Percentiles rank a stretch among this genome's conserved stretches.
These are phyloP conservation scores for Aspergillus ellipticus DNA, from an alignment of 495 filamentous ascomycete genomes.

Conservation along the genomic window DNA sequence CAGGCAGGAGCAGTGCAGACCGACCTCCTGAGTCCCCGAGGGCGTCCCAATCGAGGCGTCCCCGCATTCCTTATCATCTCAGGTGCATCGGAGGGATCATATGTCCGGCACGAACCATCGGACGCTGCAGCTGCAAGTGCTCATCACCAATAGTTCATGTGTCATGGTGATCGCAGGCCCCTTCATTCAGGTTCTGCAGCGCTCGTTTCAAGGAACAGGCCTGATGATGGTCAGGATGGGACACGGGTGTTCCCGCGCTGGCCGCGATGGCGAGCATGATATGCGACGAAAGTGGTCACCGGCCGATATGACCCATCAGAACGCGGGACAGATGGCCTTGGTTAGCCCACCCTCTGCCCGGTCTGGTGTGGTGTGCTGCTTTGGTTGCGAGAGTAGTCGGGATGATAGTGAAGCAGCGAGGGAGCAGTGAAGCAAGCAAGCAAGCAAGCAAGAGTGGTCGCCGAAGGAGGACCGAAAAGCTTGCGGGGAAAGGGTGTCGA, in stretches of 20 bases:
- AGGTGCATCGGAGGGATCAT: neutral
- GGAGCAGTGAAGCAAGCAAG: too few relatives aligned
- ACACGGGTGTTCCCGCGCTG: constrained; percentile 4
- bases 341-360: neutral
- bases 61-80: neutral
- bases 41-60: neutral
- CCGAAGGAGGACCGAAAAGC: neutral
- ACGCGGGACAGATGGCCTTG: neutral
- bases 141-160: neutral
- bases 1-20: neutral
- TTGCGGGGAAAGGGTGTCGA: neutral
- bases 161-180: neutral
- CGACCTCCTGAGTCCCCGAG: neutral
- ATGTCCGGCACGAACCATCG: neutral
- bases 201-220: neutral
- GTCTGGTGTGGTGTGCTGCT: too few relatives aligned
- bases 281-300: neutral
- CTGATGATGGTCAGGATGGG: neutral
- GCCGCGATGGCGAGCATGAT: neutral
- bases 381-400: too few relatives aligned
- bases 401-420: too few relatives aligned
- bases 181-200: neutral
- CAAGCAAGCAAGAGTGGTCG: neutral
- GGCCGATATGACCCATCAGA: too few relatives aligned
- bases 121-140: neutral